A percentile compares a stretch with the other conserved stretches of the same genome.
phyloP scores from a whole-genome alignment of 805 yeast genomes.

The Yarrowia sp. region DNA sequence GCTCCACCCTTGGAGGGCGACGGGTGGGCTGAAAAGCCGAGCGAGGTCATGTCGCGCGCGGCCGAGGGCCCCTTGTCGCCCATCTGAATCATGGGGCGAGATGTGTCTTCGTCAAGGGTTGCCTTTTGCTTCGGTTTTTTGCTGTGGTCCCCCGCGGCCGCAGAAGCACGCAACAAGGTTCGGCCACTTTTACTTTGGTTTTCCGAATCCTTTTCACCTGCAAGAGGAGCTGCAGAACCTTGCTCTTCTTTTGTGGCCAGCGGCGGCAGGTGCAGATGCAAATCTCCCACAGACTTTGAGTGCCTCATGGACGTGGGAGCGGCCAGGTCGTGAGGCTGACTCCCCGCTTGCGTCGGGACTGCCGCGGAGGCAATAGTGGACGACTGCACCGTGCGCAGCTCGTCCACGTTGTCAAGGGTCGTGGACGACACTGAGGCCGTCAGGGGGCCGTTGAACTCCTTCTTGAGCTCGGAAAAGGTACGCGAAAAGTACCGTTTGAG shows the following conservation, averaged over 20 bases:
- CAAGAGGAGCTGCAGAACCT: slow-evolving; percentile 19
- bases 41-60: slow-evolving; percentile 23
- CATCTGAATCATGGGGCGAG: slow-evolving; percentile 24
- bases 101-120: slow-evolving; percentile 8
- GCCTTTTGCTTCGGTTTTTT: slow-evolving; percentile 12
- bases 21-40: slow-evolving; percentile 21
- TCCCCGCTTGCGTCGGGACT: background rate
- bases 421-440: slow-evolving; percentile 32
- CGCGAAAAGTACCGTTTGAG: slow-evolving; percentile 33
- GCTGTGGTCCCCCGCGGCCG: background rate
- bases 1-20: background rate
- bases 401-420: slow-evolving; percentile 33
- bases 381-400: slow-evolving; percentile 26
- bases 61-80: slow-evolving; percentile 32
- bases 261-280: slow-evolving; percentile 34
- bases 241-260: slow-evolving; percentile 13
- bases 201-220: slow-evolving; percentile 8
- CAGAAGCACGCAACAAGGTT: slow-evolving; percentile 16
- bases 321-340: background rate
- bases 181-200: background rate
- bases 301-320: slow-evolving; percentile 17
- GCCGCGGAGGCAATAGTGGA: slow-evolving; percentile 1
- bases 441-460: slow-evolving; percentile 26
- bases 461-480: slow-evolving; percentile 18
- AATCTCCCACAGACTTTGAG: slow-evolving; percentile 35